Conservation (phyloP, 1,284 basidiomycete species). For the Ceratobasidium sp. region DNA sequence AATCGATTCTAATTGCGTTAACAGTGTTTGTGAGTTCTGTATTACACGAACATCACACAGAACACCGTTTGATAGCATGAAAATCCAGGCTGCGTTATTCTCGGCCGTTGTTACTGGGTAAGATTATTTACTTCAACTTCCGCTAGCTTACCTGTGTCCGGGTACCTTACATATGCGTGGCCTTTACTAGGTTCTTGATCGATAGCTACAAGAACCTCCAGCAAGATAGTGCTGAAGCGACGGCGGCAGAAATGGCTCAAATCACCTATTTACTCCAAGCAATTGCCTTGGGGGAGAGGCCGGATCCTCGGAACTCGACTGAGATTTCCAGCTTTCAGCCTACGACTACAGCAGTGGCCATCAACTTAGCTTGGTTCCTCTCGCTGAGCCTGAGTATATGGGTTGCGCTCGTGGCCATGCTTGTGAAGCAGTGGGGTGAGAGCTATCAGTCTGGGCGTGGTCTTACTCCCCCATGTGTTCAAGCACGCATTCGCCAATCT, state of each 20-base stretch:
- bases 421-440: constrained; percentile 28
- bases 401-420: constrained; percentile 6
- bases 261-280: not conserved
- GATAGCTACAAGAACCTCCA: constrained; percentile 9
- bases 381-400: constrained; percentile 22
- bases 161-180: too few relatives aligned
- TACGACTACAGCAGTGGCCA: not conserved
- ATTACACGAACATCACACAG: not conserved
- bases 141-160: too few relatives aligned
- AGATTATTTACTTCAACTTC: not conserved
- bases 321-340: not conserved
- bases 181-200: constrained; percentile 7
- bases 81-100: constrained; percentile 7
- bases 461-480: not conserved
- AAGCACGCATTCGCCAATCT: constrained; percentile 12
- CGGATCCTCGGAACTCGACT: not conserved
- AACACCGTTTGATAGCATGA: not conserved
- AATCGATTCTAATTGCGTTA: not conserved
- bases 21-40: constrained; percentile 7
- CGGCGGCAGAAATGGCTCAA: not conserved
- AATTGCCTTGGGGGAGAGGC: not conserved
- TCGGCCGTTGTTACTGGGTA: constrained; percentile 25
- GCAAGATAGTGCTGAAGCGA: not conserved
- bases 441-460: not conserved
- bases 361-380: constrained; percentile 9